phyloP scores from a whole-genome alignment of 768 basidiomycete genomes.

The Podaxis mareebaensis region DNA sequence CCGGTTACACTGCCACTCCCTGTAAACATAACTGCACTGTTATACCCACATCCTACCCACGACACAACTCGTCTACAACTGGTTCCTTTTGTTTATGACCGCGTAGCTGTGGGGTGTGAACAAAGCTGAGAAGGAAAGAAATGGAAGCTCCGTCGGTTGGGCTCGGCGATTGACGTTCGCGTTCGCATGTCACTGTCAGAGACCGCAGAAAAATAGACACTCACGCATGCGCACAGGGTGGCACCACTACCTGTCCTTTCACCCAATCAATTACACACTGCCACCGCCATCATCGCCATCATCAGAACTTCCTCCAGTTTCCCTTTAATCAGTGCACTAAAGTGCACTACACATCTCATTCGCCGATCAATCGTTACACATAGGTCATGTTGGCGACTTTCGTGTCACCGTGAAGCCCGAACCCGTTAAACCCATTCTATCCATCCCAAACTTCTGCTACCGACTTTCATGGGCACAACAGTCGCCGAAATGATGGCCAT shows the following conservation, averaged over 20 bases:
- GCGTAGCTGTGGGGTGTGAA: not conserved
- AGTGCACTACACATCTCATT: not conserved
- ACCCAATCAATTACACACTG: not conserved
- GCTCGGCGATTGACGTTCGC: not conserved
- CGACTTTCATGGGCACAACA: not conserved
- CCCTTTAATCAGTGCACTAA: not conserved
- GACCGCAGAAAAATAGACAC: not conserved
- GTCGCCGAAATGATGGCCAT: not conserved
- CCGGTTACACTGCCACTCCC: not conserved
- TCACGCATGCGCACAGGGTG: not conserved
- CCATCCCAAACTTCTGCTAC: not conserved
- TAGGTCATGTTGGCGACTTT: not conserved
- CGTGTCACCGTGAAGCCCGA: not conserved
- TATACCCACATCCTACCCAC: constrained; percentile 3
- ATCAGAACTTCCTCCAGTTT: not conserved
- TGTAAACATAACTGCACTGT: not conserved
- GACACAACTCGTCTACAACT: not conserved
- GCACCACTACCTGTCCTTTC: not conserved
- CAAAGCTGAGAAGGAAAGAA: not conserved
- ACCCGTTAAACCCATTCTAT: not conserved
- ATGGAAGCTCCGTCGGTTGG: not conserved
- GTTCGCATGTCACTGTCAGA: not conserved
- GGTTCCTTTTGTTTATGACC: not conserved
- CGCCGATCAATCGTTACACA: too few species aligned
- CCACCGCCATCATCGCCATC: not conserved